phyloP scores from a whole-genome alignment of 2,329 filamentous ascomycete genomes.

The Talaromyces sp. region DNA sequence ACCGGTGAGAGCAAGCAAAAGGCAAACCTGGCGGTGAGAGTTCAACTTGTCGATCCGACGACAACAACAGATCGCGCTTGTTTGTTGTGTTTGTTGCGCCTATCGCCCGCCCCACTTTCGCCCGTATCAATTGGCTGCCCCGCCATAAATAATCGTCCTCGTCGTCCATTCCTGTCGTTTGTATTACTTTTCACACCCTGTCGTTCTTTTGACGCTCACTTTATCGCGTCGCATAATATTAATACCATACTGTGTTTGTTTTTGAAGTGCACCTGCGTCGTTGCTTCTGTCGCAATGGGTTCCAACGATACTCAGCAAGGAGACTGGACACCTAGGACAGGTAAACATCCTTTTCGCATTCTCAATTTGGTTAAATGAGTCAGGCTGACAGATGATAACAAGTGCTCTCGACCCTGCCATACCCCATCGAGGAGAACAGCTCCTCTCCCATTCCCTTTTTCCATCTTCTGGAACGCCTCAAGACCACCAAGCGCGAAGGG shows the following conservation, averaged over 20 bases:
- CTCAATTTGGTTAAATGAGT: background rate
- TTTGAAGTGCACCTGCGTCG: background rate
- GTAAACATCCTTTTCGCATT: background rate
- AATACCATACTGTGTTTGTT: background rate
- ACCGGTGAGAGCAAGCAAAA: background rate
- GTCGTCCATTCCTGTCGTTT: background rate
- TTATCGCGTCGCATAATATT: background rate
- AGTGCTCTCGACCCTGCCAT: conserved; percentile 62
- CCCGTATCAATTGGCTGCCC: conserved; percentile 5
- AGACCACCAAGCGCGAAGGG: conserved; percentile 93
- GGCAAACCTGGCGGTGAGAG: background rate
- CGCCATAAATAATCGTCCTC: conserved; percentile 1
- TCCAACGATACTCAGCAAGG: conserved; percentile 3
- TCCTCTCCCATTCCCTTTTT: conserved; percentile 83
- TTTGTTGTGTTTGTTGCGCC: conserved; percentile 14
- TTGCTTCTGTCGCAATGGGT: conserved; percentile 5
- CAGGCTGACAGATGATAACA: conserved; percentile 3
- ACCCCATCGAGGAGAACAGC: conserved; percentile 55
- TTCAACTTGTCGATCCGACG: conserved; percentile 3
- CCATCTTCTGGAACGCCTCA: conserved; percentile 86
- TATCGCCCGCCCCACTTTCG: conserved; percentile 5
- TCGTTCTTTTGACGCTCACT: background rate
- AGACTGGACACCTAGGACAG: conserved; percentile 10
- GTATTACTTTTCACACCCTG: background rate
- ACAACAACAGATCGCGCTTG: conserved; percentile 18